Evolutionary conservation across 2,329 filamentous ascomycete species (phyloP).

Genomic region (Alternaria sp.): DNA sequence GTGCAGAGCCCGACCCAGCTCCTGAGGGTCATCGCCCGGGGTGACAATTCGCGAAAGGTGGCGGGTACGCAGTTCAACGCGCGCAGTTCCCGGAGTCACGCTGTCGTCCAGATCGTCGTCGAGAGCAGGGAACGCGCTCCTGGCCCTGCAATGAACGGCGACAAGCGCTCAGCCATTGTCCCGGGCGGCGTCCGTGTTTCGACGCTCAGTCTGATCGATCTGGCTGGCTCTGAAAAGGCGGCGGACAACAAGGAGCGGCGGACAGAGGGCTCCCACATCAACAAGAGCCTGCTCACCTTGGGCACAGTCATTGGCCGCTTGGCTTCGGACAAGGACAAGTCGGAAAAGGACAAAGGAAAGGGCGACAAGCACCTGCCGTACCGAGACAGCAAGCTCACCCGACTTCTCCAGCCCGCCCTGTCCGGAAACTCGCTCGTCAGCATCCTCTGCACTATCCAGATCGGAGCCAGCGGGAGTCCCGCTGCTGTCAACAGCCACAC

Average conservation of each 20-base stretch:
- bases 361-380: constrained; percentile 96
- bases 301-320: constrained; percentile 93
- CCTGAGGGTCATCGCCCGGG: constrained; percentile 89
- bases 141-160: constrained; percentile 51
- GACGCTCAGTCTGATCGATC: constrained; percentile 91
- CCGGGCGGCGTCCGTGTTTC: constrained; percentile 95
- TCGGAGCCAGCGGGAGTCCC: constrained; percentile 75
- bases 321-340: constrained; percentile 86
- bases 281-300: constrained; percentile 93
- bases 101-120: constrained; percentile 97
- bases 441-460: constrained; percentile 95
- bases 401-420: constrained; percentile 87
- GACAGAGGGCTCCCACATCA: constrained; percentile 96
- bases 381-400: constrained; percentile 94
- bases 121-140: constrained; percentile 89
- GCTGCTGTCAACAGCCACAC: constrained; percentile 77
- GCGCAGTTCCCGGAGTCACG: constrained; percentile 95
- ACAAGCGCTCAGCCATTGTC: constrained; percentile 48
- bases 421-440: constrained; percentile 95
- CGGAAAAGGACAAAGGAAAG: constrained; percentile 72
- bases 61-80: constrained; percentile 97
- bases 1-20: constrained; percentile 97
- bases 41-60: constrained; percentile 87
- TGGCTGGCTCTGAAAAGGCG: constrained; percentile 94
- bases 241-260: constrained; percentile 94